phyloP scores from a whole-genome alignment of 768 basidiomycete species.

The Tulasnella sp. region DNA sequence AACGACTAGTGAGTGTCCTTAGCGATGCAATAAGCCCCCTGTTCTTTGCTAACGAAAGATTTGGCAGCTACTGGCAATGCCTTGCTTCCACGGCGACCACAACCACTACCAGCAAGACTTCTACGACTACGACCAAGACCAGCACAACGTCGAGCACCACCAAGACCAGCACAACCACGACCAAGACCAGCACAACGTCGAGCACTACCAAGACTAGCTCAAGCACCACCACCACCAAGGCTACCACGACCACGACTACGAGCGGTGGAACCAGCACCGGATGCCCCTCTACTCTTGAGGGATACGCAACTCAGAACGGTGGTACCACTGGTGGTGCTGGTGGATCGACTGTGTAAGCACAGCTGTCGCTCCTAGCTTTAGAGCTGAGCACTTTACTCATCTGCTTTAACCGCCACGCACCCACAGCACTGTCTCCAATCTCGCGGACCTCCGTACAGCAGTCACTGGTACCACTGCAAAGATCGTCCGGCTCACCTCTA shows the following conservation, averaged over 20 bases:
- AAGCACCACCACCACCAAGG: background rate
- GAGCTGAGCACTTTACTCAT: too few species aligned
- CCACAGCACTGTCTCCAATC: conserved; percentile 28
- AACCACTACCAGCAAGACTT: background rate
- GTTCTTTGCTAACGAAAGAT: background rate
- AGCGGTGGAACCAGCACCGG: background rate
- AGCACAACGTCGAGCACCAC: background rate
- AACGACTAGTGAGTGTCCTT: background rate
- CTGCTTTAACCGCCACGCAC: background rate
- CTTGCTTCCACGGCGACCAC: background rate
- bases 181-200: background rate
- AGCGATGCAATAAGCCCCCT: background rate
- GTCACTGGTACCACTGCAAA: conserved; percentile 30
- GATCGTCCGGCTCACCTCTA: conserved; percentile 30
- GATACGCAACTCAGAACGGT: conserved; percentile 31
- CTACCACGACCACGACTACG: background rate
- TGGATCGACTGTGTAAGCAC: conserved; percentile 29
- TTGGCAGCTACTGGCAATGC: background rate
- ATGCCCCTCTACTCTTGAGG: background rate
- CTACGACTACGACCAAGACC: background rate
- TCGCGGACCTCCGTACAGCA: conserved; percentile 30
- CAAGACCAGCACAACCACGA: background rate
- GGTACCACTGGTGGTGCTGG: conserved; percentile 32
- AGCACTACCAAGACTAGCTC: background rate
- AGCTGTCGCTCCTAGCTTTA: too few species aligned